Conservation (phyloP, 257 asterid species). For the Nicotiana noctiflora region DNA sequence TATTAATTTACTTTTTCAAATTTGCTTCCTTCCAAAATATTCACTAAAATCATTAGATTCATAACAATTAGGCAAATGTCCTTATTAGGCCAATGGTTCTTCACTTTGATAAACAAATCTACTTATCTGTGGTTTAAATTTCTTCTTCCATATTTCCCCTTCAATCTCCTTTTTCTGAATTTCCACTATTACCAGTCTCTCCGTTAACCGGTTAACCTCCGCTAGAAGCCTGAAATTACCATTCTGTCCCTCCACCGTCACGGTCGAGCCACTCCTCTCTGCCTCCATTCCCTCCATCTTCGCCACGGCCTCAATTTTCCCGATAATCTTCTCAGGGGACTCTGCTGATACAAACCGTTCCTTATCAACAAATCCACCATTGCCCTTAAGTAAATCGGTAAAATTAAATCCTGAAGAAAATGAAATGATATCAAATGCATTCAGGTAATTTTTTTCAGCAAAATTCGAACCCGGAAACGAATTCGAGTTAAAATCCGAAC, state of each 20-base stretch:
- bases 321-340: conserved; percentile 20
- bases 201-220: conserved; percentile 18
- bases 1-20: neutral
- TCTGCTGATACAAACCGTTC: conserved; percentile 25
- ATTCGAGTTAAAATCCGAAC: no score
- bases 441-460: neutral
- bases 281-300: conserved; percentile 18
- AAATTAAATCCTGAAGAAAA: conserved; percentile 36
- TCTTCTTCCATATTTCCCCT: conserved; percentile 11
- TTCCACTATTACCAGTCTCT: conserved; percentile 21
- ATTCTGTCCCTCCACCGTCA: conserved; percentile 23
- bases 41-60: neutral
- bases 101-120: conserved; percentile 6
- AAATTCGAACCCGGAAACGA: neutral
- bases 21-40: no score
- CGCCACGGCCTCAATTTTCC: conserved; percentile 21
- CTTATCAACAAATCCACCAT: neutral
- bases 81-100: no score
- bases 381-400: conserved; percentile 17
- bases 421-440: conserved; percentile 38
- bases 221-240: neutral
- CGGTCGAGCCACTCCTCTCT: conserved; percentile 1
- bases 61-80: neutral
- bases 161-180: neutral
- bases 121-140: conserved; percentile 13